Evolutionary conservation across 495 filamentous ascomycete genomes (phyloP).

Genomic region (Penicillium goetzii): DNA sequence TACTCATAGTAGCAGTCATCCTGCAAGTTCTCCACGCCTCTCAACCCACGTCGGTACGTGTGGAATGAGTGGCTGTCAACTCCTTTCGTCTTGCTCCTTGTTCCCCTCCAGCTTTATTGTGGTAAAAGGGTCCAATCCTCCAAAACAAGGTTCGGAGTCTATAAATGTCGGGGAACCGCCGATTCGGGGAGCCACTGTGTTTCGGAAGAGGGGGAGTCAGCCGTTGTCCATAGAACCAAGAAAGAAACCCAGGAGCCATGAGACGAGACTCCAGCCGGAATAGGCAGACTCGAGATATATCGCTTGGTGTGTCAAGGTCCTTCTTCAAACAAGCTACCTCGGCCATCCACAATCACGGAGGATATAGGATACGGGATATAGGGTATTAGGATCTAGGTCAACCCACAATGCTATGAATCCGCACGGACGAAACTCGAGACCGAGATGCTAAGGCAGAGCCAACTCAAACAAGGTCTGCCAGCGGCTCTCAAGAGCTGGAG

Average conservation of each 20-base stretch:
- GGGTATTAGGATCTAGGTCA: slow-evolving; percentile 9
- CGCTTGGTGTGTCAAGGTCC: not conserved
- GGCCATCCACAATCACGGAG: slow-evolving; percentile 28
- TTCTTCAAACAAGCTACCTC: slow-evolving; percentile 14
- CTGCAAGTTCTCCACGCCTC: slow-evolving; percentile 41
- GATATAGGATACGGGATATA: slow-evolving; percentile 15
- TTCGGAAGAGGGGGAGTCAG: slow-evolving; percentile 2
- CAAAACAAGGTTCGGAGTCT: slow-evolving; percentile 4
- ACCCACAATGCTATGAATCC: slow-evolving; percentile 36
- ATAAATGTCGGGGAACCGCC: slow-evolving; percentile 8
- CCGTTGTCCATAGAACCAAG: not conserved
- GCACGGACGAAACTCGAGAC: slow-evolving; percentile 7
- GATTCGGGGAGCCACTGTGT: slow-evolving; percentile 14
- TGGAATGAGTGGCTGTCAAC: slow-evolving; percentile 21
- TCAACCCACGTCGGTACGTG: slow-evolving; percentile 36
- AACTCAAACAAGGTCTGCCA: slow-evolving; percentile 7
- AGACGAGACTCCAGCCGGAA: not conserved
- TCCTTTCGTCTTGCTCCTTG: slow-evolving; percentile 19
- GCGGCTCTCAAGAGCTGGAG: slow-evolving; percentile 11
- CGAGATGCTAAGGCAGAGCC: not conserved
- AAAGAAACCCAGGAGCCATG: not conserved
- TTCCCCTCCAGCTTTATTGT: slow-evolving; percentile 30
- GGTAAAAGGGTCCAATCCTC: slow-evolving; percentile 15
- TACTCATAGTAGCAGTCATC: slow-evolving; percentile 57
- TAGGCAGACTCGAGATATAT: not conserved